Conservation (phyloP, 257 asterid species). For the Ehretia macrophylla region DNA sequence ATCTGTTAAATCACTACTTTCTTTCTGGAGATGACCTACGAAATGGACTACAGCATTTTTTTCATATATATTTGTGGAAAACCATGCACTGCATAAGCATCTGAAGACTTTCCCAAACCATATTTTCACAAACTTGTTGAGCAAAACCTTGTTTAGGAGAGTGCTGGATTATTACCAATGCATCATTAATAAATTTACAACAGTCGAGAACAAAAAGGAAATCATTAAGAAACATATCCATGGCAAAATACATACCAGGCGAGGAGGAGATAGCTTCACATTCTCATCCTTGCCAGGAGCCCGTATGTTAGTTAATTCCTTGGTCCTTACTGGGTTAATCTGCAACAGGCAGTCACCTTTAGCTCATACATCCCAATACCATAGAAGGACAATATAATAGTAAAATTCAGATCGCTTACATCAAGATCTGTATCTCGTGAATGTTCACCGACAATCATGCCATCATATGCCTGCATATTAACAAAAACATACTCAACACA, state of each 20-base stretch:
- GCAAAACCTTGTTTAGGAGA: too few species aligned
- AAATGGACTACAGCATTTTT: too few species aligned
- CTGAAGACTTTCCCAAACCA: too few species aligned
- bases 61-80: too few species aligned
- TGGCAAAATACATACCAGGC: constrained; percentile 54
- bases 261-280: constrained; percentile 95
- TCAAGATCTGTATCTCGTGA: constrained; percentile 97
- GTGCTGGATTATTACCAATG: not conserved
- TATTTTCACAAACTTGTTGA: too few species aligned
- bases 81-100: too few species aligned
- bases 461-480: constrained; percentile 82
- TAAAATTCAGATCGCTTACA: constrained; percentile 35
- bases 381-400: constrained; percentile 1
- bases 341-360: constrained; percentile 24
- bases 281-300: constrained; percentile 89
- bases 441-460: constrained; percentile 99
- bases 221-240: not conserved
- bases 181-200: not conserved
- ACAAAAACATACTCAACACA: constrained; percentile 7
- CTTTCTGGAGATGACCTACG: too few species aligned
- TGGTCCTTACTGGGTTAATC: constrained; percentile 85
- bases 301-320: constrained; percentile 82
- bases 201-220: too few species aligned
- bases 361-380: constrained; percentile 14
- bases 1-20: not conserved